Percentiles rank a stretch among this genome's conserved stretches.
These are phyloP conservation scores for Macrocybe gigantea DNA, from an alignment of 768 basidiomycete genomes.

Conservation along the genomic window DNA sequence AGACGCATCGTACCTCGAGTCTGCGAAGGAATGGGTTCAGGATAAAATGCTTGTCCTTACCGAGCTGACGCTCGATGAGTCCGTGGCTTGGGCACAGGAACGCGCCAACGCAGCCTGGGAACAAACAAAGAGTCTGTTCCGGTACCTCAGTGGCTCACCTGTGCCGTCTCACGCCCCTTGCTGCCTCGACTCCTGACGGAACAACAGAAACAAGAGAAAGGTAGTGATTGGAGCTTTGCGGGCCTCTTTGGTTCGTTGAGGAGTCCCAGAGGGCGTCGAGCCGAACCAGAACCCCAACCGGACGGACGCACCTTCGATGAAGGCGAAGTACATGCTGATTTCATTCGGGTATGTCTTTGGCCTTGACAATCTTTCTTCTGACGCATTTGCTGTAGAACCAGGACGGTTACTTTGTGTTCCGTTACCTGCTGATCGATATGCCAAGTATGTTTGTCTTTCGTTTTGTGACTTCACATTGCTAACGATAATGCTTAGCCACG, in stretches of 20 bases:
- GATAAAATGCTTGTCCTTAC: constrained; percentile 33
- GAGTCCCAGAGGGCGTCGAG: constrained; percentile 23
- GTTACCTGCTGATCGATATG: constrained; percentile 74
- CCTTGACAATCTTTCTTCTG: constrained; percentile 6
- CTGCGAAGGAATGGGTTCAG: constrained; percentile 35
- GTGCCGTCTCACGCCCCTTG: constrained; percentile 24
- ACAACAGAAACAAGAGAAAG: constrained; percentile 23
- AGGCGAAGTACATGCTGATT: constrained; percentile 78
- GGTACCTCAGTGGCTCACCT: constrained; percentile 66
- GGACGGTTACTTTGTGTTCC: constrained; percentile 72
- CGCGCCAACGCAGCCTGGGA: constrained; percentile 35
- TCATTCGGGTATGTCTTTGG: constrained; percentile 49
- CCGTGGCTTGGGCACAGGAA: constrained; percentile 39
- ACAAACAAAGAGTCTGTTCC: constrained; percentile 54
- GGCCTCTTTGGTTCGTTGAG: constrained; percentile 68
- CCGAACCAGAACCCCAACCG: constrained; percentile 22
- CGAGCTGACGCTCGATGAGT: constrained; percentile 53
- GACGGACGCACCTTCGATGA: constrained; percentile 52
- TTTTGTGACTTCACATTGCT: constrained; percentile 9
- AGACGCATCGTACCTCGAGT: constrained; percentile 41
- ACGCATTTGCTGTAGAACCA: constrained; percentile 44
- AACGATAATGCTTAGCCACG: constrained; percentile 21
- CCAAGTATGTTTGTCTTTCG: constrained; percentile 49
- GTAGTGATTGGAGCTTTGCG: constrained; percentile 48
- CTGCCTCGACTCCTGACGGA: constrained; percentile 22